Evolutionary conservation across 495 filamentous ascomycete genomes (phyloP).

Genomic region (Achaetomiella virescens): DNA sequence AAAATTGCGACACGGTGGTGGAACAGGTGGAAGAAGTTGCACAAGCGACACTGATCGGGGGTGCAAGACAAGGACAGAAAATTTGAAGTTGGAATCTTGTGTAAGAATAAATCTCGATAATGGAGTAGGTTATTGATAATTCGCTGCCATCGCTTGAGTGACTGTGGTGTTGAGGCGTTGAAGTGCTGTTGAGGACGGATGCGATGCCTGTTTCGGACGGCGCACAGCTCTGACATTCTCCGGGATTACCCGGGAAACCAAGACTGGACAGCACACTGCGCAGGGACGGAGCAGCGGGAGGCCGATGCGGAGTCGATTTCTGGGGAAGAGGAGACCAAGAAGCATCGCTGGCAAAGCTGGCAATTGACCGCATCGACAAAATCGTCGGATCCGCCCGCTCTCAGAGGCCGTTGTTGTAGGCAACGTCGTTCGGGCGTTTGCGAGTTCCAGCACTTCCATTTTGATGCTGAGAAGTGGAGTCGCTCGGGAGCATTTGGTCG

Average conservation of each 20-base stretch:
- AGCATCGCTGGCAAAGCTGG: too few species aligned
- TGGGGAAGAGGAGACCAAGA: not conserved
- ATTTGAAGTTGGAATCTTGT: too few species aligned
- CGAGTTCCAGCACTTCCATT: not conserved
- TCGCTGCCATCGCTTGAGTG: not conserved
- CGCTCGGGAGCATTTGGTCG: slow-evolving; percentile 13
- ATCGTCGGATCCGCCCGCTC: not conserved
- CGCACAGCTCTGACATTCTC: slow-evolving; percentile 12
- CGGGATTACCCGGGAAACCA: slow-evolving; percentile 23
- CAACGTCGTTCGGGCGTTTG: not conserved
- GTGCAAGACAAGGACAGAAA: too few species aligned
- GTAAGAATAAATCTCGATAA: too few species aligned
- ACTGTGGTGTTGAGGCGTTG: not conserved
- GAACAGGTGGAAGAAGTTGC: not conserved
- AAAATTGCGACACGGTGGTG: too few species aligned
- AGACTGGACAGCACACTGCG: not conserved
- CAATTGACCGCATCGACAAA: not conserved
- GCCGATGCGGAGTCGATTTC: too few species aligned
- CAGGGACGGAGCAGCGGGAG: not conserved
- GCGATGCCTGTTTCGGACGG: not conserved
- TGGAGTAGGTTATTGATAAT: not conserved
- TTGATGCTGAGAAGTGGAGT: slow-evolving; percentile 15
- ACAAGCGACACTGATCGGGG: not conserved
- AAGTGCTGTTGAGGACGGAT: not conserved
- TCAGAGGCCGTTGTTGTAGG: not conserved